Percentiles rank a stretch among this genome's conserved stretches.
Evolutionary conservation across 2,329 filamentous ascomycete species (phyloP).

Genomic region (Sporothrix brunneoviolacea): DNA sequence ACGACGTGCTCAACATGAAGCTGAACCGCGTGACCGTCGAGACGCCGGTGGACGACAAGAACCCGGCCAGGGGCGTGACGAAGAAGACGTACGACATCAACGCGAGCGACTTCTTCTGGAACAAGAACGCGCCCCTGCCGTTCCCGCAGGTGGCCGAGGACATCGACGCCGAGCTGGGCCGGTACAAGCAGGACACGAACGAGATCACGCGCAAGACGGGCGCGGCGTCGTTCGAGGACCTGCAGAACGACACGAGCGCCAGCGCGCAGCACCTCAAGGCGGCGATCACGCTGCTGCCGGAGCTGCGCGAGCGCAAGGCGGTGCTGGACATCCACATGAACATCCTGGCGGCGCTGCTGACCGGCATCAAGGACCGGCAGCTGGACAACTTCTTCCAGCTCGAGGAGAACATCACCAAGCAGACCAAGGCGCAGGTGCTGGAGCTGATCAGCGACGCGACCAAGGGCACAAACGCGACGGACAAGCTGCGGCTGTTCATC

Average conservation of each 20-base stretch:
- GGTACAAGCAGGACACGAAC: constrained; percentile 91
- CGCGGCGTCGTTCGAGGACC: constrained; percentile 83
- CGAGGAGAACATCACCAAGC: constrained; percentile 87
- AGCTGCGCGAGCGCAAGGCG: constrained; percentile 87
- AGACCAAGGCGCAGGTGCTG: constrained; percentile 81
- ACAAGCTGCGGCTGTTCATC: constrained; percentile 90
- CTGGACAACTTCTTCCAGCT: constrained; percentile 94
- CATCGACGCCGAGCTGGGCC: constrained; percentile 80
- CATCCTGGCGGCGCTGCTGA: constrained; percentile 69
- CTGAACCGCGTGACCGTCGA: constrained; percentile 88
- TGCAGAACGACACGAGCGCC: constrained; percentile 80
- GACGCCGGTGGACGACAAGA: constrained; percentile 68
- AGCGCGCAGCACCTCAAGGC: constrained; percentile 94
- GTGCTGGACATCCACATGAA: constrained; percentile 97
- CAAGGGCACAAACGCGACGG: constrained; percentile 76
- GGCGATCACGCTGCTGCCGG: constrained; percentile 86
- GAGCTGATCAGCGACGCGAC: constrained; percentile 74
- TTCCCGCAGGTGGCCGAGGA: constrained; percentile 96
- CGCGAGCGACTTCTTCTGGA: constrained; percentile 93
- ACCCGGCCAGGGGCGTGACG: constrained; percentile 65
- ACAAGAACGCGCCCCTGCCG: constrained; percentile 79
- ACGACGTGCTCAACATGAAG: constrained; percentile 50
- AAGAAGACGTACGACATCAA: constrained; percentile 90
- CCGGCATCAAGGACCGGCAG: constrained; percentile 87
- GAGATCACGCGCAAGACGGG: constrained; percentile 95